These are phyloP conservation scores for Ophiobolus disseminans DNA, from an alignment of 2,329 filamentous ascomycete species.

Conservation along the genomic window DNA sequence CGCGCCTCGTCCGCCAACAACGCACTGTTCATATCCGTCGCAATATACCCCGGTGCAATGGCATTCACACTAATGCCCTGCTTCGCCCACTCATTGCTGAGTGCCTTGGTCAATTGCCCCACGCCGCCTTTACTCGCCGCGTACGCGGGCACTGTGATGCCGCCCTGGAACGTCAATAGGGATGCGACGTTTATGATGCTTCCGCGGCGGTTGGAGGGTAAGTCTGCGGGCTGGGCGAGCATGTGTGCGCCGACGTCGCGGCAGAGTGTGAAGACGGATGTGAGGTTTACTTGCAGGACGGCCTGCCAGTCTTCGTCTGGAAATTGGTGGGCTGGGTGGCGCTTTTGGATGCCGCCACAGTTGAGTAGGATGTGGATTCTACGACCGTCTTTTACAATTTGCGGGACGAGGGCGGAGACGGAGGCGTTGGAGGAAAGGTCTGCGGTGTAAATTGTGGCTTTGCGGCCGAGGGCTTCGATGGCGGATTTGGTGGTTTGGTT, in stretches of 20 bases:
- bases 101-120: constrained; percentile 81
- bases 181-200: constrained; percentile 85
- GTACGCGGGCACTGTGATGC: constrained; percentile 87
- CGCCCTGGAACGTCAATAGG: constrained; percentile 84
- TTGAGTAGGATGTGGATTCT: constrained; percentile 81
- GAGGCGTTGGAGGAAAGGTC: constrained; percentile 70
- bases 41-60: constrained; percentile 88
- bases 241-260: constrained; percentile 82
- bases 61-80: constrained; percentile 85
- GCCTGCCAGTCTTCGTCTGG: constrained; percentile 79
- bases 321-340: constrained; percentile 78
- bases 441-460: constrained; percentile 70
- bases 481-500: constrained; percentile 65
- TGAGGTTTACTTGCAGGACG: constrained; percentile 87
- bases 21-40: constrained; percentile 92
- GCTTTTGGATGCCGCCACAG: constrained; percentile 84
- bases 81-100: constrained; percentile 86
- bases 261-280: constrained; percentile 77
- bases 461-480: constrained; percentile 71
- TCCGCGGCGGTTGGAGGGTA: constrained; percentile 63
- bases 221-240: constrained; percentile 63
- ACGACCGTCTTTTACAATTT: constrained; percentile 66
- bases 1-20: constrained; percentile 75
- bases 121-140: constrained; percentile 86
- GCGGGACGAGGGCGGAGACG: constrained; percentile 67